Evolutionary conservation across 345 rosid genomes (phyloP), one percentile per base, ranked within the genome.

Genomic region (Eucalyptus marginata): DNA sequence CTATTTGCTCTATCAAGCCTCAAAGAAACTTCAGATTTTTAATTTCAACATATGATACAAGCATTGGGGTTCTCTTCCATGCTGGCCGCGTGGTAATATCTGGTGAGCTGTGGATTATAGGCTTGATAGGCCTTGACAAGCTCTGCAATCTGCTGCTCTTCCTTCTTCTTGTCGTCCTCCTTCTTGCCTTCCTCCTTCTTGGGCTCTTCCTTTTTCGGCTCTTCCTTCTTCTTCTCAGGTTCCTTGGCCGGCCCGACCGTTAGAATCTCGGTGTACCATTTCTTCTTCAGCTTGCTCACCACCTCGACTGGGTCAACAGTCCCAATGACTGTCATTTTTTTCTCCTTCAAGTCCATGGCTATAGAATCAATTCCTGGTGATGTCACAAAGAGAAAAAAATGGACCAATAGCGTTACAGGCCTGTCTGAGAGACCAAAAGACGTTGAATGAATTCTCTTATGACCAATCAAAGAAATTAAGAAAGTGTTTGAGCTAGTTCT

Each of bases 321-420:
- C 10, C 98, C 98, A 2, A 88, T 92, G 10, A 97, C 94, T 1
- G 98, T 97, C 68, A 97, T 13, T 25, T 95, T 95, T 33, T 87
- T 89, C 5, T 92, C 95, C 33, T 93, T 94, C 93, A 92, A 89
- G 89, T 96, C 95, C 89, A 96, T 88, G 13, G 94, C 86, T 2
- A 97, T 91, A 1, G 96, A 94, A 52, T 94, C 93, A 36, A 95
- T 86, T 56, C 96, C 96, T 95, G 66, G 18, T 76, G 47, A 86
- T 86, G 3, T 46, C 66, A 16, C 17, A 86, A 3, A 24, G 24
- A 31, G 5, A 50, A 31, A 13, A 36, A 36, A 71, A 76, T 0
- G 7, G 47, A 40, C 27, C 47, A 40, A 36, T 40, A 36, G 83
- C 47, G 24, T 40, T 40, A 76, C 47, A 40, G 84, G 47, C 29